Percentiles rank a stretch among this genome's conserved stretches.
These are phyloP conservation scores for Mariannaea elegans DNA, from an alignment of 2,329 filamentous ascomycete species.

Conservation along the genomic window DNA sequence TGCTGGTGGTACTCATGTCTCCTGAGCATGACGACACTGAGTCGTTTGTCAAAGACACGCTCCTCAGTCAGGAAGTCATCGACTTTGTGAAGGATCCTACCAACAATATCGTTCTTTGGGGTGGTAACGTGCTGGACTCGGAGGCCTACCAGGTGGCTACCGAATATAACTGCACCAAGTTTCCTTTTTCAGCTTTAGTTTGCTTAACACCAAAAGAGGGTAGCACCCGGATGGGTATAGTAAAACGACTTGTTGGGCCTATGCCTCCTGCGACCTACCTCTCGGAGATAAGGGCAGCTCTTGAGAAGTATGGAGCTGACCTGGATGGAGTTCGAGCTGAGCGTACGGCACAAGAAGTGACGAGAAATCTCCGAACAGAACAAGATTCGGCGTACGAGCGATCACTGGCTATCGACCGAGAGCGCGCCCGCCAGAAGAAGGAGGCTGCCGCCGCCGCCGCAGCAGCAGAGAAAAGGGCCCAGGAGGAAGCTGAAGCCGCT, in stretches of 20 bases:
- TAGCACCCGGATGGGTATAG: constrained; percentile 88
- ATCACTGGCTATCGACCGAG: constrained; percentile 86
- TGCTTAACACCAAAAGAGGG: constrained; percentile 88
- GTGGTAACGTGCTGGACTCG: constrained; percentile 89
- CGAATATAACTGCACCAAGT: constrained; percentile 89
- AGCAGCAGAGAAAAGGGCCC: constrained; percentile 70
- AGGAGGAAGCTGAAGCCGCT: constrained; percentile 70
- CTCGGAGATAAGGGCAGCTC: constrained; percentile 76
- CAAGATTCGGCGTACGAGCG: constrained; percentile 96
- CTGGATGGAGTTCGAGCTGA: constrained; percentile 79
- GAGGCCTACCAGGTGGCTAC: constrained; percentile 94
- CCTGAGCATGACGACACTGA: constrained; percentile 95
- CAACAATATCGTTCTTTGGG: constrained; percentile 90
- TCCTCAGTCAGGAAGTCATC: constrained; percentile 78
- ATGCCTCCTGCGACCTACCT: constrained; percentile 76
- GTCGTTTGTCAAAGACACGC: constrained; percentile 81
- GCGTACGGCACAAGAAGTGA: constrained; percentile 80
- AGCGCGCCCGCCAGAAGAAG: constrained; percentile 78
- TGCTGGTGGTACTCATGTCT: constrained; percentile 87
- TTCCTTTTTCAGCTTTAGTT: constrained; percentile 87
- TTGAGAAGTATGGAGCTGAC: constrained; percentile 79
- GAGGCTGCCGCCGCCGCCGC: constrained; percentile 79
- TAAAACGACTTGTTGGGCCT: constrained; percentile 80
- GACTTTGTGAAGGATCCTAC: constrained; percentile 76
- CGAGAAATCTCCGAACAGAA: constrained; percentile 82